Percentiles rank a stretch among this genome's conserved stretches.
Conservation (phyloP, 2,329 filamentous ascomycete species). For the Madurella mycetomatis region DNA sequence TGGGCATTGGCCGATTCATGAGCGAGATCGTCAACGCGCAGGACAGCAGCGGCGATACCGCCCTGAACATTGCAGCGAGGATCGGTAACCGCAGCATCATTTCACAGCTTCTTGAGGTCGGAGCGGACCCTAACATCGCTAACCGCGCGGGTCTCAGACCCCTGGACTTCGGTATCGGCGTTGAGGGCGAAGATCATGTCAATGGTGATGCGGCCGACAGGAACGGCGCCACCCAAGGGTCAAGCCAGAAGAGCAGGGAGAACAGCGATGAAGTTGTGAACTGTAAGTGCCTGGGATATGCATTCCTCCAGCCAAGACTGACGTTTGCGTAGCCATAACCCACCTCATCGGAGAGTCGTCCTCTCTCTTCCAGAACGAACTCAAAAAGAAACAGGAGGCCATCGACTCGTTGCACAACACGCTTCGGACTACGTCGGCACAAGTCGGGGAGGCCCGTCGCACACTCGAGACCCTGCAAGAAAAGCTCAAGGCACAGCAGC, state of each 20-base stretch:
- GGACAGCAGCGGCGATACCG: conserved; percentile 91
- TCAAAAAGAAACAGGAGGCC: conserved; percentile 76
- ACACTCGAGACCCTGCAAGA: conserved; percentile 66
- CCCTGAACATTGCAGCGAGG: conserved; percentile 85
- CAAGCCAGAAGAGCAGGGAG: conserved; percentile 58
- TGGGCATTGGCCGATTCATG: conserved; percentile 90
- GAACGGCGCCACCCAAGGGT: conserved; percentile 41
- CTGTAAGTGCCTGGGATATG: conserved; percentile 51
- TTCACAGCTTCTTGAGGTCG: conserved; percentile 91
- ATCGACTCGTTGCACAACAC: conserved; percentile 78
- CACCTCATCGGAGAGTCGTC: conserved; percentile 76
- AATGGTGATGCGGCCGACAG: conserved; percentile 42
- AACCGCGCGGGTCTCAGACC: conserved; percentile 87
- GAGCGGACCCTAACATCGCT: conserved; percentile 85
- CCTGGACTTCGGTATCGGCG: conserved; percentile 89
- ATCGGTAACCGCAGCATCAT: conserved; percentile 94
- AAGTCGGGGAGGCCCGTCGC: conserved; percentile 72
- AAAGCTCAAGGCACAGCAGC: conserved; percentile 58
- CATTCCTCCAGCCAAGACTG: conserved; percentile 29
- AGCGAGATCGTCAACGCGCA: conserved; percentile 94
- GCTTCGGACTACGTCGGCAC: conserved; percentile 73
- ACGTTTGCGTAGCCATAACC: conserved; percentile 61
- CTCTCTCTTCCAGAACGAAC: conserved; percentile 71
- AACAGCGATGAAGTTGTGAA: conserved; percentile 75
- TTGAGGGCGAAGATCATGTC: conserved; percentile 41